A percentile compares a stretch with the other conserved stretches of the same genome.
phyloP scores from a whole-genome alignment of 495 filamentous ascomycete genomes.

The Daldinia childiae region DNA sequence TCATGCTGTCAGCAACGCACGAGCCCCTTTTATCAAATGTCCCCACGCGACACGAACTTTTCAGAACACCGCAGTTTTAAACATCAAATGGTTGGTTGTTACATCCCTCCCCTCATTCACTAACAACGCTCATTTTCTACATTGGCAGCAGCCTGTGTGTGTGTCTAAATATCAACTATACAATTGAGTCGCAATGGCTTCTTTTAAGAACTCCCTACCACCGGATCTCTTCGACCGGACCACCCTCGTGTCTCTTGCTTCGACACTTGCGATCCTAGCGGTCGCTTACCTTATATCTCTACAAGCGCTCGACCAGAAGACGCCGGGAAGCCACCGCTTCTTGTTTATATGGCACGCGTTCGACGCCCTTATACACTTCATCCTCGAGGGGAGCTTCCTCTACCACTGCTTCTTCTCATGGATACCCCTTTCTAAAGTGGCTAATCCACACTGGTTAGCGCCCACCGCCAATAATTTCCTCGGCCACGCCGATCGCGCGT shows the following conservation, averaged over 20 bases:
- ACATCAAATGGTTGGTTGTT: background rate
- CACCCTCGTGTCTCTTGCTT: slow-evolving; percentile 62
- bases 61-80: slow-evolving; percentile 3
- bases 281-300: slow-evolving; percentile 58
- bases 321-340: slow-evolving; percentile 60
- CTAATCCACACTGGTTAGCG: slow-evolving; percentile 40
- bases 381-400: slow-evolving; percentile 89
- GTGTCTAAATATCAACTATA: background rate
- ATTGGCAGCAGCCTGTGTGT: no score
- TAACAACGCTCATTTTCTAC: background rate
- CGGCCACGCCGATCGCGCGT: slow-evolving; percentile 62
- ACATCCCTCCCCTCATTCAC: background rate
- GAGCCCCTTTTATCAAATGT: background rate
- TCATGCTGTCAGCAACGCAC: background rate
- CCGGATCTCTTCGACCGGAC: slow-evolving; percentile 62
- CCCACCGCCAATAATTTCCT: slow-evolving; percentile 58
- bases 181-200: slow-evolving; percentile 22
- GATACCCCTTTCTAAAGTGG: slow-evolving; percentile 50
- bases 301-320: slow-evolving; percentile 49
- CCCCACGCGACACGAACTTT: background rate
- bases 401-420: slow-evolving; percentile 91
- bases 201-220: slow-evolving; percentile 42
- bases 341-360: slow-evolving; percentile 97
- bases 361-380: slow-evolving; percentile 87
- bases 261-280: slow-evolving; percentile 59